phyloP scores from a whole-genome alignment of 176 grass and related monocot genomes.

The Oryza nivara region DNA sequence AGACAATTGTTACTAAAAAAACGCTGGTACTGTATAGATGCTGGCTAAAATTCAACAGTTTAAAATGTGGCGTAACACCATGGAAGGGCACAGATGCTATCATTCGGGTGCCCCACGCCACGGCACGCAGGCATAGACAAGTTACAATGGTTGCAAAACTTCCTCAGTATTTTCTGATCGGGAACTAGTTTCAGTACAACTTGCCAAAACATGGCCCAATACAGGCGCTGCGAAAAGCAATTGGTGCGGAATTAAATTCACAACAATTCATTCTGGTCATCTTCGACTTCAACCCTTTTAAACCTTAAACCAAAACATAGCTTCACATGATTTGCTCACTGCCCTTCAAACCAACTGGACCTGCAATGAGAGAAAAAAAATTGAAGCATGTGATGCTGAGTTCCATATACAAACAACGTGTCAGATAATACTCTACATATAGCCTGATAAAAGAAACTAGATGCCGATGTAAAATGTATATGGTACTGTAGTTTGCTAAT shows the following conservation, averaged over 20 bases:
- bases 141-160: conserved; percentile 47
- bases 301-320: conserved; percentile 22
- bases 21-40: background rate
- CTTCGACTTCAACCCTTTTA: conserved; percentile 20
- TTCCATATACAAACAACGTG: background rate
- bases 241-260: conserved; percentile 56
- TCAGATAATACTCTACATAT: background rate
- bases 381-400: background rate
- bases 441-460: background rate
- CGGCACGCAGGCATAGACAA: conserved; percentile 26
- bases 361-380: conserved; percentile 33
- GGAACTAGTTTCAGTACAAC: conserved; percentile 31
- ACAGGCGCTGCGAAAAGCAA: conserved; percentile 19
- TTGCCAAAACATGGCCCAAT: conserved; percentile 33
- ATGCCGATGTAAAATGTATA: background rate
- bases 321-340: conserved; percentile 20
- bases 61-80: background rate
- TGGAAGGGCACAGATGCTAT: background rate
- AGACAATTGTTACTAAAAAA: background rate
- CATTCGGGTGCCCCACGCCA: conserved; percentile 26
- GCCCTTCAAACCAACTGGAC: conserved; percentile 5
- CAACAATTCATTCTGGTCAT: conserved; percentile 49
- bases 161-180: conserved; percentile 28
- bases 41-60: background rate
- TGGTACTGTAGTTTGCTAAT: background rate